These are phyloP conservation scores for Tetragonia tetragonoides DNA, from an alignment of 148 eudicot genomes.

Conservation along the genomic window DNA sequence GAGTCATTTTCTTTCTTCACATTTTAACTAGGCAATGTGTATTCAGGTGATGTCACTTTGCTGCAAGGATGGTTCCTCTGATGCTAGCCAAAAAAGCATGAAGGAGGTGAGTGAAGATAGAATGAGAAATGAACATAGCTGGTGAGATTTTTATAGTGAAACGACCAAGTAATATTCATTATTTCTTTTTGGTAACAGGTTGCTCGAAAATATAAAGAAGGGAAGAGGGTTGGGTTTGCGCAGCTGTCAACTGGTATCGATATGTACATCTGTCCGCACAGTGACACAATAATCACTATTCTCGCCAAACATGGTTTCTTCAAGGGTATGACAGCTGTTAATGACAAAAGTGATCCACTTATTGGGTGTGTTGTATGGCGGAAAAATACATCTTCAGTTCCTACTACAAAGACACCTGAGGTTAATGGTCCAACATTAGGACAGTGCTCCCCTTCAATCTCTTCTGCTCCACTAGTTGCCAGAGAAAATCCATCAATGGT, in stretches of 20 bases:
- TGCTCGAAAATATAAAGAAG: slow-evolving; percentile 54
- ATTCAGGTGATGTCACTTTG: slow-evolving; percentile 66
- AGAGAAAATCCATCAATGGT: slow-evolving; percentile 9
- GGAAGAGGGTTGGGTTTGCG: slow-evolving; percentile 66
- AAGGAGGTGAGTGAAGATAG: slow-evolving; percentile 45
- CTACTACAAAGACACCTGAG: slow-evolving; percentile 32
- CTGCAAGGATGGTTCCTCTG: slow-evolving; percentile 60
- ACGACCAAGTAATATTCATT: neutral
- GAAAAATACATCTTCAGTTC: slow-evolving; percentile 37
- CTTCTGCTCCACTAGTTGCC: slow-evolving; percentile 19
- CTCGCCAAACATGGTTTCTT: slow-evolving; percentile 71
- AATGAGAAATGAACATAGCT: neutral
- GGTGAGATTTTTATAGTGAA: neutral
- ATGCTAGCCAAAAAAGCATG: slow-evolving; percentile 45
- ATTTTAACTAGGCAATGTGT: neutral
- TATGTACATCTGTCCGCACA: slow-evolving; percentile 72
- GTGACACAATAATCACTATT: slow-evolving; percentile 56
- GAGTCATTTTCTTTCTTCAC: too few species aligned
- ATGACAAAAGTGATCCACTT: slow-evolving; percentile 49
- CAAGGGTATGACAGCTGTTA: slow-evolving; percentile 53
- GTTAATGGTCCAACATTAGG: slow-evolving; percentile 19
- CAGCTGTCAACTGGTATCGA: slow-evolving; percentile 49
- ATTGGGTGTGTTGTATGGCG: slow-evolving; percentile 83
- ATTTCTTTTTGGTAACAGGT: slow-evolving; percentile 35
- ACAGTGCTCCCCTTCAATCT: slow-evolving; percentile 31